Conservation (phyloP, 2,329 filamentous ascomycete species). For the Apiospora arundinis region DNA sequence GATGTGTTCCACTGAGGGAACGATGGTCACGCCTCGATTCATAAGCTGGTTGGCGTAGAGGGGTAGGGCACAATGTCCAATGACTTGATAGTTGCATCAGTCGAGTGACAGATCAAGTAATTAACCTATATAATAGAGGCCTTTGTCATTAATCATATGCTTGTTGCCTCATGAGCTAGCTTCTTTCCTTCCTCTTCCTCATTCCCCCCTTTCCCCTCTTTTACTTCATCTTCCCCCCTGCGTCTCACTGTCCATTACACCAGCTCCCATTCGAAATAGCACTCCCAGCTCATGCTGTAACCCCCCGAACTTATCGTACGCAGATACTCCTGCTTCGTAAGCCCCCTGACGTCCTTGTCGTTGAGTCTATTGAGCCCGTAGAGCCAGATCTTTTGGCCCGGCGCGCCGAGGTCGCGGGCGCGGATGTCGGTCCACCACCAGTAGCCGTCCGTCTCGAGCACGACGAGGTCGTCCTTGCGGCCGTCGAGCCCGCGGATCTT, state of each 20-base stretch:
- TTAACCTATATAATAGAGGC: background rate
- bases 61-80: background rate
- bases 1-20: background rate
- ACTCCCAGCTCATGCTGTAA: conserved; percentile 44
- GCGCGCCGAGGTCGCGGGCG: conserved; percentile 67
- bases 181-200: background rate
- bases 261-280: conserved; percentile 17
- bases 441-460: conserved; percentile 78
- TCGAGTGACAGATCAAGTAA: background rate
- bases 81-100: background rate
- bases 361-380: conserved; percentile 62
- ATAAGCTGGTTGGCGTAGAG: background rate
- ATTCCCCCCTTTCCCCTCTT: background rate
- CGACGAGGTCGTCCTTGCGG: conserved; percentile 69
- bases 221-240: background rate
- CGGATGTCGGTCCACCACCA: conserved; percentile 84
- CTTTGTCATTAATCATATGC: background rate
- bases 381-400: conserved; percentile 72
- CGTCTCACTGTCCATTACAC: background rate
- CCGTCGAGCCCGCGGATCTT: conserved; percentile 71
- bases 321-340: conserved; percentile 54
- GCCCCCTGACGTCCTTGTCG: conserved; percentile 53
- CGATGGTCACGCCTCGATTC: background rate
- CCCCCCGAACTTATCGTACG: conserved; percentile 48
- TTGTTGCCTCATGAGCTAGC: background rate